Evolutionary conservation across 495 filamentous ascomycete species (phyloP).

Genomic region (Cudoniella acicularis): DNA sequence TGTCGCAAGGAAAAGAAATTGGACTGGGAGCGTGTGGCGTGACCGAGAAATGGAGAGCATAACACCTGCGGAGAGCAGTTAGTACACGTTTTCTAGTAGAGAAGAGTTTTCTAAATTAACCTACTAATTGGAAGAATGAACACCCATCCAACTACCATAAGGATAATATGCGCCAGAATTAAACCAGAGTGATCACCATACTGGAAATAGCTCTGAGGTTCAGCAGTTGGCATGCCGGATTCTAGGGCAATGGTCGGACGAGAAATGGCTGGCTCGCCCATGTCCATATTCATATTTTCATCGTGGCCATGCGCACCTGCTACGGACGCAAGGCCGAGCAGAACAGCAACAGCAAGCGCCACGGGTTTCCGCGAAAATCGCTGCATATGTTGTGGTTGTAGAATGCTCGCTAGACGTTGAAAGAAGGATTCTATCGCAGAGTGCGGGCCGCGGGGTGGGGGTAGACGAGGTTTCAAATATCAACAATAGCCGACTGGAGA

Average conservation of each 20-base stretch:
- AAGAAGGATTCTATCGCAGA: neutral
- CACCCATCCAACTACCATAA: slow-evolving; percentile 81
- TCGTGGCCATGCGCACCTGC: slow-evolving; percentile 40
- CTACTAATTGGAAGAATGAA: slow-evolving; percentile 79
- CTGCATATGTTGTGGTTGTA: slow-evolving; percentile 12
- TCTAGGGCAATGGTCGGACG: slow-evolving; percentile 28
- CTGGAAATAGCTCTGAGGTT: slow-evolving; percentile 69
- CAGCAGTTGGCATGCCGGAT: slow-evolving; percentile 23
- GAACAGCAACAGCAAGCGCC: slow-evolving; percentile 16
- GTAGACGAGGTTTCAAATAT: neutral
- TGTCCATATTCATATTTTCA: slow-evolving; percentile 44
- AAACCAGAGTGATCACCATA: slow-evolving; percentile 60
- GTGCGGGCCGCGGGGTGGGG: neutral
- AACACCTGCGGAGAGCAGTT: slow-evolving; percentile 49
- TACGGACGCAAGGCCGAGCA: slow-evolving; percentile 36
- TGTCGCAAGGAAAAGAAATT: slow-evolving; percentile 69
- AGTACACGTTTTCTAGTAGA: neutral
- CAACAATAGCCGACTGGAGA: neutral
- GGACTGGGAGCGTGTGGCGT: slow-evolving; percentile 64
- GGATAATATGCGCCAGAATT: slow-evolving; percentile 72
- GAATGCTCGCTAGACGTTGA: neutral
- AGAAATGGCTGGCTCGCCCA: slow-evolving; percentile 36
- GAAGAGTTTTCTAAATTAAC: slow-evolving; percentile 24
- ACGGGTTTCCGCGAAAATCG: slow-evolving; percentile 2
- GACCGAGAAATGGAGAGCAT: slow-evolving; percentile 85